Evolutionary conservation across 495 filamentous ascomycete genomes (phyloP), one percentile per base, ranked within the genome.

Genomic region (Aspergillus ellipticus): DNA sequence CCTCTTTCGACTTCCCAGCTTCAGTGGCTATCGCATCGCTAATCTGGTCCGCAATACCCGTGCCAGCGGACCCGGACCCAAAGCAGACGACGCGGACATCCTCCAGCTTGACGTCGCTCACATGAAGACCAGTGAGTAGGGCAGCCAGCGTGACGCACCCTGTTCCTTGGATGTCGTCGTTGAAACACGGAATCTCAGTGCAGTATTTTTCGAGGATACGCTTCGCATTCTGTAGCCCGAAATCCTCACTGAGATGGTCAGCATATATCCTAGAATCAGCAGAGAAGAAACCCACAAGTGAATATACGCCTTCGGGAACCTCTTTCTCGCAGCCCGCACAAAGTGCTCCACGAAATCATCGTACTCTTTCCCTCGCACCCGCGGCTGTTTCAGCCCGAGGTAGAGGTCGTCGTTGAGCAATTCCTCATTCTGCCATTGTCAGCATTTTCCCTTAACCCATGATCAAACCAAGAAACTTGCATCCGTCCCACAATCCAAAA

Each of bases 101-200:
- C 29, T 71, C 70, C 24, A 93, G 67, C 51, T 86, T 82, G 49
- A 87, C 67, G 5, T 86, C 79, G 50, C 80, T 82, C 16, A 95
- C 82, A 51, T 89, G 80, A 11, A 90, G 70, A 2, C 78, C 89
- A 1, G 89, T 81, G 69, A 89, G 82, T 55, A 96, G 85, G 0
- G 86, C 90, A 0, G 90, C 91, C 4, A 96, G 74, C 0, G 91
- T 95, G 2, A 96, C 89, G 33, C 87, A 89, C 0, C 92, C 91
- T 1, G 92, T 96, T 2, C 91, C 91, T 66, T 96, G 92, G 1
- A 96, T 60, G 69, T 96, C 91, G 51, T 96, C 91, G 56, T 96
- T 96, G 77, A 96, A 94, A 66, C 90, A 96, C 0, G 92, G 76
- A 6, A 95, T 84, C 19, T 86, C 56, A 0, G 84, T 74, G 5